A percentile compares a stretch with the other conserved stretches of the same genome.
phyloP scores from a whole-genome alignment of 1,139 yeast species.

The Saccharomyces hybrid region DNA sequence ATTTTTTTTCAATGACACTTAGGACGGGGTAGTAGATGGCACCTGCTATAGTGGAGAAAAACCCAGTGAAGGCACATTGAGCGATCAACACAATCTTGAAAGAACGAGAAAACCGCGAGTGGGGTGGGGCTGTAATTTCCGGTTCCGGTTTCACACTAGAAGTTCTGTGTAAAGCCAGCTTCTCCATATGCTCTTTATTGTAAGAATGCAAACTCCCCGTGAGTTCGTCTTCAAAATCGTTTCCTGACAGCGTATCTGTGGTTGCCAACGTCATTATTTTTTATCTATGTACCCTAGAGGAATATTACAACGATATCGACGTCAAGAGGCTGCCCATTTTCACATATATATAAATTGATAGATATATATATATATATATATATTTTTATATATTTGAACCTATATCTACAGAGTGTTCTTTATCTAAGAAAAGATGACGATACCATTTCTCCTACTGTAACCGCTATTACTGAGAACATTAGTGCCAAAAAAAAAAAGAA shows the following conservation, averaged over 20 bases:
- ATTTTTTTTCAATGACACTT: constrained; percentile 44
- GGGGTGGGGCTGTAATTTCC: constrained; percentile 10
- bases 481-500: background rate
- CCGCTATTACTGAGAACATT: background rate
- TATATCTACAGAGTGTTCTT: background rate
- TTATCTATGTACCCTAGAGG: background rate
- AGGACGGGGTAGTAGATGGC: constrained; percentile 73
- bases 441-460: background rate
- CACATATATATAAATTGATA: background rate
- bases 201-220: too few species aligned
- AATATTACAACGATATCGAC: background rate
- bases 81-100: constrained; percentile 36
- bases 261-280: background rate
- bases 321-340: background rate
- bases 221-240: too few species aligned
- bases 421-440: background rate
- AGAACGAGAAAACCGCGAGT: constrained; percentile 32
- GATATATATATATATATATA: too few species aligned
- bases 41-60: constrained; percentile 59
- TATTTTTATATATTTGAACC: too few species aligned
- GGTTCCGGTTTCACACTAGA: constrained; percentile 9
- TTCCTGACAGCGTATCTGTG: background rate
- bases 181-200: too few species aligned
- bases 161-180: constrained; percentile 1
- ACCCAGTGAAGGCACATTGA: constrained; percentile 40